Percentiles rank a stretch among this genome's conserved stretches.
phyloP scores from a whole-genome alignment of 2,329 filamentous ascomycete genomes.

The Arthrocladium fulminans region DNA sequence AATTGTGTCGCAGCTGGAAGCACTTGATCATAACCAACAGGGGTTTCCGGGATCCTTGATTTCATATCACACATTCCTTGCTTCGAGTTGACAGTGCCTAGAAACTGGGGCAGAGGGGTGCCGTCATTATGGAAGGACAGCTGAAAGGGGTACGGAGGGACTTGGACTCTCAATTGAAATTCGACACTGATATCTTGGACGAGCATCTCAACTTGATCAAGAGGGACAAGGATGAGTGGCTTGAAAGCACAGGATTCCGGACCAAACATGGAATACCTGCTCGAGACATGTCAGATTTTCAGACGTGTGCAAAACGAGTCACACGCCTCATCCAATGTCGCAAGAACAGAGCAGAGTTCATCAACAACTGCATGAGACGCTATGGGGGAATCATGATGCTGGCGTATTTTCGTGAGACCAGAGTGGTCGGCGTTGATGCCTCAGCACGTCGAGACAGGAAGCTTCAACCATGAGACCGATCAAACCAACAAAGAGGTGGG shows the following conservation, averaged over 20 bases:
- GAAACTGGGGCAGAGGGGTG: slow-evolving; percentile 57
- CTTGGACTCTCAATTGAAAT: slow-evolving; percentile 47
- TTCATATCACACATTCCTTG: slow-evolving; percentile 34
- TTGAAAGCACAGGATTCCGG: slow-evolving; percentile 39
- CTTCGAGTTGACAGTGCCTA: slow-evolving; percentile 48
- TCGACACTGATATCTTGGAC: slow-evolving; percentile 54
- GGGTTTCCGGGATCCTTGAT: slow-evolving; percentile 26
- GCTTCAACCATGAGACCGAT: neutral
- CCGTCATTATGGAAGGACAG: slow-evolving; percentile 53
- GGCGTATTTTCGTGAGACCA: too few species aligned
- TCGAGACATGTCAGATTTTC: neutral
- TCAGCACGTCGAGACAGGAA: too few species aligned
- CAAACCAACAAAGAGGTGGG: slow-evolving; percentile 4
- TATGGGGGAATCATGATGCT: too few species aligned
- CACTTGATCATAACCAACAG: slow-evolving; percentile 21
- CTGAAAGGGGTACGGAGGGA: slow-evolving; percentile 55
- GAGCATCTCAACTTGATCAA: slow-evolving; percentile 55
- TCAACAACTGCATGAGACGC: too few species aligned
- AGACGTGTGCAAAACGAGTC: neutral
- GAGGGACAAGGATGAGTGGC: slow-evolving; percentile 59
- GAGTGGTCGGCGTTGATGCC: too few species aligned
- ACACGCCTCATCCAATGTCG: too few species aligned
- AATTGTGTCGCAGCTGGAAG: slow-evolving; percentile 25
- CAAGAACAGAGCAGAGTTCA: too few species aligned
- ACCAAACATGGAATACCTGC: slow-evolving; percentile 59